These are phyloP conservation scores for Pinus albicaulis DNA, from an alignment of 75 land plant genomes.

Conservation along the genomic window DNA sequence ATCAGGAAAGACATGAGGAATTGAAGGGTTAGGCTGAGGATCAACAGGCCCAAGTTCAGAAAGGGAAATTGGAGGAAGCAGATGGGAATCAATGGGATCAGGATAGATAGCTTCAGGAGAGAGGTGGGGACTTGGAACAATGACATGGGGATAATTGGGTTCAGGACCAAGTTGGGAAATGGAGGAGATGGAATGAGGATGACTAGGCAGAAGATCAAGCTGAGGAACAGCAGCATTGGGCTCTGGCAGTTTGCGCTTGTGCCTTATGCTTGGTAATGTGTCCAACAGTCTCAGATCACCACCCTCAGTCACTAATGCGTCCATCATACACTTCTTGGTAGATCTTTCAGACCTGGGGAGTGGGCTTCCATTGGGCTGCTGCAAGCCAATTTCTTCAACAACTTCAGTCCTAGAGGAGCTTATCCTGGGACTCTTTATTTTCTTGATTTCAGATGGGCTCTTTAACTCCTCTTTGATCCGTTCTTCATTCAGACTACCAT, in stretches of 20 bases:
- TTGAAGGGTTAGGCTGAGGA: not conserved
- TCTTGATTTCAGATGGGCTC: not conserved
- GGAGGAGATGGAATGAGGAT: not conserved
- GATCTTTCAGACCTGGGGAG: constrained; percentile 1
- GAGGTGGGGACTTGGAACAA: not conserved
- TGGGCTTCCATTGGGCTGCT: constrained; percentile 4
- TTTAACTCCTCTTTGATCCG: not conserved
- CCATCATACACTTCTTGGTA: not conserved
- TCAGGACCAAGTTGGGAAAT: not conserved
- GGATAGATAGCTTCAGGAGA: not conserved
- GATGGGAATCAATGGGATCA: not conserved
- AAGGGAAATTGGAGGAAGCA: not conserved
- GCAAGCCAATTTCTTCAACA: constrained; percentile 1
- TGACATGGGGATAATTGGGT: not conserved
- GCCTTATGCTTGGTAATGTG: not conserved
- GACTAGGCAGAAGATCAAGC: not conserved
- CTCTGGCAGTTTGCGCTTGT: constrained; percentile 6
- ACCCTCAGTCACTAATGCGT: not conserved
- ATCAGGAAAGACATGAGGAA: not conserved
- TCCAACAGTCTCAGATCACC: constrained; percentile 1
- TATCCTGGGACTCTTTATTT: not conserved
- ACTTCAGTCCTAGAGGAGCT: not conserved
- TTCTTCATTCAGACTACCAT: not conserved
- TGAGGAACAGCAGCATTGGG: not conserved
- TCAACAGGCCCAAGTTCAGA: not conserved